phyloP scores from a whole-genome alignment of 257 asterid species.

The Fraxinus anomala region DNA sequence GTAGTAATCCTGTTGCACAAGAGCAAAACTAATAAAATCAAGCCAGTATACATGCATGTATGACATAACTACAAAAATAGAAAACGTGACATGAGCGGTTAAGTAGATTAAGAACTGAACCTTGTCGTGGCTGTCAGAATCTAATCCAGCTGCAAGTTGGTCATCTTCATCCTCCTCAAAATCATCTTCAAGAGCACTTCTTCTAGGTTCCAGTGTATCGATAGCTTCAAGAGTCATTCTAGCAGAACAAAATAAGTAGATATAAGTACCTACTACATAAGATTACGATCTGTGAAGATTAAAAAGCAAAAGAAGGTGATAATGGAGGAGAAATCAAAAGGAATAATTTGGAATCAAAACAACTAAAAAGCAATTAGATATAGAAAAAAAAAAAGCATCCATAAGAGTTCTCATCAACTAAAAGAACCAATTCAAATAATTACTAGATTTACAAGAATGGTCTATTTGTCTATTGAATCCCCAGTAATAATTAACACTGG shows the following conservation, averaged over 20 bases:
- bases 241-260: conserved; percentile 26
- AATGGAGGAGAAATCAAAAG: conserved; percentile 4
- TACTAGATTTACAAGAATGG: not conserved
- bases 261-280: conserved; percentile 13
- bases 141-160: conserved; percentile 58
- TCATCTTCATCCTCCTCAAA: conserved; percentile 97
- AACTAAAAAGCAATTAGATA: not conserved
- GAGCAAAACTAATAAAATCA: conserved; percentile 21
- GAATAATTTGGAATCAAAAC: not conserved
- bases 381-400: not conserved
- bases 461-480: not conserved
- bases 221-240: conserved; percentile 80
- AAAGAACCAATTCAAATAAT: conserved; percentile 5
- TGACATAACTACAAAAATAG: not conserved
- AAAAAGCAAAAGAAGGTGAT: conserved; percentile 10
- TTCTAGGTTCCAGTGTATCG: conserved; percentile 73
- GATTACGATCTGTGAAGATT: not conserved
- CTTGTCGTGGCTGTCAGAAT: conserved; percentile 61
- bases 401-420: not conserved
- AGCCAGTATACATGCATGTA: conserved; percentile 13
- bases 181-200: conserved; percentile 98
- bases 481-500: not conserved
- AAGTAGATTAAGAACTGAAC: conserved; percentile 34
- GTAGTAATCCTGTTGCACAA: conserved; percentile 59
- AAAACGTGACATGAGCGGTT: not conserved